Evolutionary conservation across 176 grass and related monocot genomes (phyloP).

Genomic region (Zoysia pacifica): DNA sequence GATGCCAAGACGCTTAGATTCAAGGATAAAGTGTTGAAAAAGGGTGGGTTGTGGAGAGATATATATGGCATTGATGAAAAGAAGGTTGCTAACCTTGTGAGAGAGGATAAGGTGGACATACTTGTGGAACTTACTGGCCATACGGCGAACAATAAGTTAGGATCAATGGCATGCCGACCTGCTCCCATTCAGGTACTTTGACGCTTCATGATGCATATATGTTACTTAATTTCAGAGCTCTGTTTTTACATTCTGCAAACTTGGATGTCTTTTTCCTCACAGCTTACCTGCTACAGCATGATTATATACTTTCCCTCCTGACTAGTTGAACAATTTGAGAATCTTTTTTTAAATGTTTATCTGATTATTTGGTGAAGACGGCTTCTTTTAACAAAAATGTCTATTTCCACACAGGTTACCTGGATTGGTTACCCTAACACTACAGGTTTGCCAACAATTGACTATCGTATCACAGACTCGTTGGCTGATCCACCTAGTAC

Average conservation of each 20-base stretch:
- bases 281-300: neutral
- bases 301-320: neutral
- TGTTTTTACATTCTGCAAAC: neutral
- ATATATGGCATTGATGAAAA: slow-evolving; percentile 96
- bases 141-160: slow-evolving; percentile 97
- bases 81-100: slow-evolving; percentile 80
- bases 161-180: slow-evolving; percentile 89
- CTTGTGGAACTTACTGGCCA: slow-evolving; percentile 98
- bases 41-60: slow-evolving; percentile 94
- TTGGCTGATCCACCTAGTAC: slow-evolving; percentile 76
- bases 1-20: slow-evolving; percentile 96
- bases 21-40: slow-evolving; percentile 93
- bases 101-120: slow-evolving; percentile 98
- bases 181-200: slow-evolving; percentile 84
- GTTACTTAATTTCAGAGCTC: slow-evolving; percentile 26
- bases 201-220: slow-evolving; percentile 22
- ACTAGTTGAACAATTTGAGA: slow-evolving; percentile 8
- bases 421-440: slow-evolving; percentile 99
- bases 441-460: slow-evolving; percentile 96
- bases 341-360: slow-evolving; percentile 17
- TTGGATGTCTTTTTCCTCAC: neutral
- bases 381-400: slow-evolving; percentile 22
- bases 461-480: slow-evolving; percentile 89
- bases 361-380: slow-evolving; percentile 14
- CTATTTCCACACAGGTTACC: slow-evolving; percentile 61